Evolutionary conservation across 23 red algal genomes (phyloP).

Genomic region (Gracilaria caudata): DNA sequence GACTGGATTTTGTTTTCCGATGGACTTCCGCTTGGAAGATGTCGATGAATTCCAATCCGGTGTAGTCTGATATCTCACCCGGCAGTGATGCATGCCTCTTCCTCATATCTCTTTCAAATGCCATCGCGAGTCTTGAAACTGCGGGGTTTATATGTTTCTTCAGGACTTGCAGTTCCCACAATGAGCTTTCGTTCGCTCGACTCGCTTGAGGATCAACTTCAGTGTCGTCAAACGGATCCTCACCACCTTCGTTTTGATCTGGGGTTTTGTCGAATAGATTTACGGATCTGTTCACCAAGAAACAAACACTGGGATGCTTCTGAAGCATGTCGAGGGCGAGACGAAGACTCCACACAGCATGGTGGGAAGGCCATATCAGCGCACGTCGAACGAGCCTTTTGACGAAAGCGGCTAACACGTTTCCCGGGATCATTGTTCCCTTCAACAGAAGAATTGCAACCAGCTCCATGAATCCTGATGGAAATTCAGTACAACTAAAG

Average conservation of each 20-base stretch:
- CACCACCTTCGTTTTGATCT: not conserved
- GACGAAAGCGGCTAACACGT: slow-evolving; percentile 76
- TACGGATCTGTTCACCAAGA: slow-evolving; percentile 74
- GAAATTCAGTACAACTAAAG: slow-evolving; percentile 37
- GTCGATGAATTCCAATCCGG: slow-evolving; percentile 58
- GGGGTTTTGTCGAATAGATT: slow-evolving; percentile 56
- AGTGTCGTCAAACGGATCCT: slow-evolving; percentile 81
- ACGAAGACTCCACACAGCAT: slow-evolving; percentile 79
- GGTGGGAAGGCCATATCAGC: slow-evolving; percentile 44
- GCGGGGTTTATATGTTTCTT: slow-evolving; percentile 69
- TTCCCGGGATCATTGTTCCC: slow-evolving; percentile 60
- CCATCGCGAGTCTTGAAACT: slow-evolving; percentile 60
- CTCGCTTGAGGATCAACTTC: slow-evolving; percentile 55
- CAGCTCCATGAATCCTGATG: slow-evolving; percentile 63
- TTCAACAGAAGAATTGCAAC: slow-evolving; percentile 50
- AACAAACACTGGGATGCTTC: slow-evolving; percentile 75
- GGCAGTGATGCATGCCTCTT: slow-evolving; percentile 34
- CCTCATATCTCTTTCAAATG: slow-evolving; percentile 70
- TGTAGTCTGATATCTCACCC: slow-evolving; percentile 59
- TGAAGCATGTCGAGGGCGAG: slow-evolving; percentile 76
- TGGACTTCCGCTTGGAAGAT: slow-evolving; percentile 73
- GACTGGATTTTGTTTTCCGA: slow-evolving; percentile 43
- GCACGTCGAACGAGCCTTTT: slow-evolving; percentile 82
- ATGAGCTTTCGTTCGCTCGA: slow-evolving; percentile 62
- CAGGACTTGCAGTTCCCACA: slow-evolving; percentile 88